A percentile compares a stretch with the other conserved stretches of the same genome.
phyloP scores from a whole-genome alignment of 352 stramenopile species.

The Phytophthora fragariaefolia region DNA sequence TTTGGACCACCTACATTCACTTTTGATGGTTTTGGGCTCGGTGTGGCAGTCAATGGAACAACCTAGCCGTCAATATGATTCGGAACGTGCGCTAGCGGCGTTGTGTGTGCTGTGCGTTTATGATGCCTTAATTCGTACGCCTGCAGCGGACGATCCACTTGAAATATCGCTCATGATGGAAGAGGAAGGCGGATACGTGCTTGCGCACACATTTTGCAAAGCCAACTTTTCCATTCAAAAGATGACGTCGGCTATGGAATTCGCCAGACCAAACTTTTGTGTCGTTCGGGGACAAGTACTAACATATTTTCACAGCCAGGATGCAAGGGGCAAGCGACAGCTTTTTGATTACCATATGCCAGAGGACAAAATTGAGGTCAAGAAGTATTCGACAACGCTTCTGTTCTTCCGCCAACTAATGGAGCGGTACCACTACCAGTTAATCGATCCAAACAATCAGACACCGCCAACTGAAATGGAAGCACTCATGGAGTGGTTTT shows the following conservation, averaged over 20 bases:
- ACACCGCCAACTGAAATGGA: conserved; percentile 91
- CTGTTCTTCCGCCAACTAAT: conserved; percentile 88
- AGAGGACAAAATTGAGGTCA: conserved; percentile 89
- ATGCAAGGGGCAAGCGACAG: conserved; percentile 60
- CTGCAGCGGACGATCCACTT: conserved; percentile 73
- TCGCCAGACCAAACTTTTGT: conserved; percentile 79
- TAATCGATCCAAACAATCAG: conserved; percentile 82
- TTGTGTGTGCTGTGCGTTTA: conserved; percentile 84
- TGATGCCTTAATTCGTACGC: conserved; percentile 81
- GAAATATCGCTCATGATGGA: conserved; percentile 87
- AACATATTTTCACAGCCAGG: conserved; percentile 80
- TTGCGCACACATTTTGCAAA: conserved; percentile 88
- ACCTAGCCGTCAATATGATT: conserved; percentile 87
- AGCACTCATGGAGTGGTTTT: conserved; percentile 92
- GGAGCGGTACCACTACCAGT: conserved; percentile 84
- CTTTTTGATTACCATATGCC: conserved; percentile 91
- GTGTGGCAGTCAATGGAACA: conserved; percentile 92
- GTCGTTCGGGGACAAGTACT: conserved; percentile 76
- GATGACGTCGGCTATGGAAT: conserved; percentile 84
- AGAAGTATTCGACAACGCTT: conserved; percentile 90
- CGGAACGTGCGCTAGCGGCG: conserved; percentile 78
- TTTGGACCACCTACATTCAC: conserved; percentile 74
- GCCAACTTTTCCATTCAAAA: conserved; percentile 83
- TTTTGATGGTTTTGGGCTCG: conserved; percentile 81
- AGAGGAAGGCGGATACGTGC: conserved; percentile 78